Evolutionary conservation across 2,329 filamentous ascomycete genomes (phyloP), one percentile per base, ranked within the genome.

Genomic region (Lithohypha guttulata): DNA sequence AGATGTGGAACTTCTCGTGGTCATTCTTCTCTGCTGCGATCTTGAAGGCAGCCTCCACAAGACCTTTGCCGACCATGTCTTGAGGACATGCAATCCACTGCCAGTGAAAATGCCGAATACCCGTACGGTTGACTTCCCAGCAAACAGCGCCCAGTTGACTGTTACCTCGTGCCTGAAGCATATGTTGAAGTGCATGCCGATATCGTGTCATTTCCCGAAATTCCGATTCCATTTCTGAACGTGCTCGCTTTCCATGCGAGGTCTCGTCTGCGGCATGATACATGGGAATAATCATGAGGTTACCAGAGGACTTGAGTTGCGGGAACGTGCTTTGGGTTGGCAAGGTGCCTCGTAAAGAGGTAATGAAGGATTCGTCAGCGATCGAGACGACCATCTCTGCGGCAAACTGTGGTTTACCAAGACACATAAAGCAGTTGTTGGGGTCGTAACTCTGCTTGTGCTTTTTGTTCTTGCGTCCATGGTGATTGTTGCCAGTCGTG

Each of bases 311-410:
- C 15, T 69, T 64, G 3, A 96, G 70, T 4, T 75, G 73, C 1
- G 78, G 65, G 57, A 86, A 93, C 2, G 79, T 87, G 6, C 72
- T 64, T 0, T 73, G 61, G 2, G 77, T 81, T 2, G 84, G 79
- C 1, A 98, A 69, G 4, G 91, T 87, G 0, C 91, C 91, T 59
- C 94, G 95, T 43, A 91, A 85, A 17, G 82, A 91, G 19, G 91
- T 93, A 39, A 96, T 63, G 59, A 96, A 96, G 39, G 78, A 73
- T 44, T 93, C 82, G 13, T 86, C 79, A 38, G 84, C 91, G 47
- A 98, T 89, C 18, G 82, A 86, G 48, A 82, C 81, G 53, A 95
- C 81, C 60, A 98, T 81, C 61, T 98, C 89, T 1, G 80, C 81
- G 37, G 83, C 81, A 30, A 91, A 68, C 44, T 81, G 81, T 4